Percentiles rank a stretch among this genome's conserved stretches.
These are phyloP conservation scores for Gracilaria vermiculophylla DNA, from an alignment of 23 red algal genomes.

Conservation along the genomic window DNA sequence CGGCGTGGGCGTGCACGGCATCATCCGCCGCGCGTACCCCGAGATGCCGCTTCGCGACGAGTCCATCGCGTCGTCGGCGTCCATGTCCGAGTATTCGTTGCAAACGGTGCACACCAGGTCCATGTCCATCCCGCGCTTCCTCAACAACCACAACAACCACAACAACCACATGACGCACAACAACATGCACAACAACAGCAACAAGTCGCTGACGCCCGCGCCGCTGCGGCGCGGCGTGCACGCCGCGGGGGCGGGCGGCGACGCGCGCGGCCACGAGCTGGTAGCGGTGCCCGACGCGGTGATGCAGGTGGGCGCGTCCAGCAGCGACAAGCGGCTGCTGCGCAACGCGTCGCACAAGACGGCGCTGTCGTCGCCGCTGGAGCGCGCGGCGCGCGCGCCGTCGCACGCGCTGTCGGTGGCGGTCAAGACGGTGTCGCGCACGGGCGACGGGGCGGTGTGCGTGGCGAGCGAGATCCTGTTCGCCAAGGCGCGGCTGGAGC, in stretches of 20 bases:
- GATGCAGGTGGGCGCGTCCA: conserved; percentile 17
- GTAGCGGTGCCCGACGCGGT: background rate
- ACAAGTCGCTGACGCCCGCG: background rate
- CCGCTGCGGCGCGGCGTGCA: background rate
- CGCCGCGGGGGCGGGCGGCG: background rate
- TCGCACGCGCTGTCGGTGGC: conserved; percentile 30
- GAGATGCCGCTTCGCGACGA: conserved; percentile 6
- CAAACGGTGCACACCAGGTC: background rate
- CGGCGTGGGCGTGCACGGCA: conserved; percentile 50
- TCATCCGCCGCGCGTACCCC: conserved; percentile 36
- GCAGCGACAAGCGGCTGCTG: conserved; percentile 31
- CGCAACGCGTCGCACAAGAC: conserved; percentile 1
- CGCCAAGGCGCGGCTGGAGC: conserved; percentile 33
- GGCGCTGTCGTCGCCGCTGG: background rate
- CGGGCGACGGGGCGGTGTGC: conserved; percentile 26
- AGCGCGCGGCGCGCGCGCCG: background rate
- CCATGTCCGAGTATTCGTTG: conserved; percentile 23
- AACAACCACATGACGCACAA: no score
- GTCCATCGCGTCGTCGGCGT: conserved; percentile 26
- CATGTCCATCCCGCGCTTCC: conserved; percentile 10
- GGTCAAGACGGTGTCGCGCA: conserved; percentile 45
- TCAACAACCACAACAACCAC: no score
- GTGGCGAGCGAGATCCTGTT: conserved; percentile 47
- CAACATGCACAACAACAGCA: no score
- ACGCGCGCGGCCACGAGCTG: background rate